A percentile compares a stretch with the other conserved stretches of the same genome.
phyloP scores from a whole-genome alignment of 805 yeast species.

The Saccharomyces mikatae region DNA sequence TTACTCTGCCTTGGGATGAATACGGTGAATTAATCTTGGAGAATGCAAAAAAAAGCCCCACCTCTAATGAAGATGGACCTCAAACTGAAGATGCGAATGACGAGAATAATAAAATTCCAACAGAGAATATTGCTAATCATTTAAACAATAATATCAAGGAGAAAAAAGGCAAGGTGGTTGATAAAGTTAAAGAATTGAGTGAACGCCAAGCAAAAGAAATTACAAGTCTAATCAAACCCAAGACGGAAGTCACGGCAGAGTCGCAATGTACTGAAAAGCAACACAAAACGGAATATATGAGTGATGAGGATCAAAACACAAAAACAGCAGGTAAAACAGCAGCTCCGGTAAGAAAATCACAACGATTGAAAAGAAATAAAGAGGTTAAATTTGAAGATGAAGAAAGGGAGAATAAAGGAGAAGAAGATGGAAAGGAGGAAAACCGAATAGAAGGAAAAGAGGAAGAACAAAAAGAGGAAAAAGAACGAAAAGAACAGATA shows the following conservation, averaged over 20 bases:
- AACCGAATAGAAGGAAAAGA: neutral
- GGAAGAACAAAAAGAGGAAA: neutral
- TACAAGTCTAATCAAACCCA: neutral
- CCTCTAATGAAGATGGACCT: constrained; percentile 4
- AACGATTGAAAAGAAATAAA: constrained; percentile 1
- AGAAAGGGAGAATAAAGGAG: constrained; percentile 3
- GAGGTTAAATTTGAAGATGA: constrained; percentile 5
- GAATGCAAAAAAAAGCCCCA: constrained; percentile 27
- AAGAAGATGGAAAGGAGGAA: constrained; percentile 3
- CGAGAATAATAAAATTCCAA: neutral
- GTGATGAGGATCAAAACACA: neutral
- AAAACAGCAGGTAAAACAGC: neutral
- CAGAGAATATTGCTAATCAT: constrained; percentile 1
- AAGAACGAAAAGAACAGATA: neutral
- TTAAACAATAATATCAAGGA: neutral
- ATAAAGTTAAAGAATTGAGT: constrained; percentile 4
- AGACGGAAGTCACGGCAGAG: neutral
- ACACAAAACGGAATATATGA: constrained; percentile 5
- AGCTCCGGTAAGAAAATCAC: neutral
- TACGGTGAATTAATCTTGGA: constrained; percentile 37
- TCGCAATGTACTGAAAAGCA: neutral
- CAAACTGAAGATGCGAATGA: constrained; percentile 2
- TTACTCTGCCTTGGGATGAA: constrained; percentile 38
- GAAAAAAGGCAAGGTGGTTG: constrained; percentile 9
- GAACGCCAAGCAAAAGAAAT: neutral